These are phyloP conservation scores for Scytalidium sp. DNA, from an alignment of 2,329 filamentous ascomycete genomes.

Conservation along the genomic window DNA sequence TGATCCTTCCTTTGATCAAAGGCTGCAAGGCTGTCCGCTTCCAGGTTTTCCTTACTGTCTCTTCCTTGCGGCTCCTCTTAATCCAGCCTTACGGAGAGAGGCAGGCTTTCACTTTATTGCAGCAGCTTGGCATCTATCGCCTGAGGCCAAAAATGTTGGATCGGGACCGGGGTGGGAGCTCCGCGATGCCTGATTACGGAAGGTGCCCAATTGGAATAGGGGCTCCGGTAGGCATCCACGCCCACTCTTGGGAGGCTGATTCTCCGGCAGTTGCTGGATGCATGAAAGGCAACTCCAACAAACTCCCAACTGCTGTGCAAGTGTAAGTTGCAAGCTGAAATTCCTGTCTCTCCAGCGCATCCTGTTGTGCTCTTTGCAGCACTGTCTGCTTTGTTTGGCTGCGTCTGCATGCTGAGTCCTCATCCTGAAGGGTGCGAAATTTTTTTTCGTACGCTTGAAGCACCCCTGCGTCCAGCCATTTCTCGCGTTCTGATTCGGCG, in stretches of 20 bases:
- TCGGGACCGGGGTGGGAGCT: not conserved
- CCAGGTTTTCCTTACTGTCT: not conserved
- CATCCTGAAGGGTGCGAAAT: not conserved
- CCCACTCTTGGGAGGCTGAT: not conserved
- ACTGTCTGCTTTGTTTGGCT: not conserved
- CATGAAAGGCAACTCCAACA: too few species aligned
- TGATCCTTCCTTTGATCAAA: not conserved
- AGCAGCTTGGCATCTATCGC: not conserved
- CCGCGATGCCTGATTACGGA: not conserved
- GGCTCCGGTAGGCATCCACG: not conserved
- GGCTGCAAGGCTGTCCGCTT: not conserved
- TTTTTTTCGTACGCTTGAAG: not conserved
- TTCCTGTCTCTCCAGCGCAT: too few species aligned
- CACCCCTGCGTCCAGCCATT: not conserved
- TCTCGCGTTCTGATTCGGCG: not conserved
- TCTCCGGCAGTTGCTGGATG: too few species aligned
- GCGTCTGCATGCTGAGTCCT: not conserved
- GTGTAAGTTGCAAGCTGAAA: too few species aligned
- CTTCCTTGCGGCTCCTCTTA: not conserved
- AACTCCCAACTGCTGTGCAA: too few species aligned
- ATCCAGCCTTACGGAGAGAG: not conserved
- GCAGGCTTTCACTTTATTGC: not conserved
- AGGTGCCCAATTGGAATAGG: not conserved
- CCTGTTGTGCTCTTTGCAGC: not conserved
- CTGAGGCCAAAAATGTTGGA: not conserved